Base-by-base conservation (phyloP, 2,329 filamentous ascomycete genomes). In the Fusarium zealandicum region DNA sequence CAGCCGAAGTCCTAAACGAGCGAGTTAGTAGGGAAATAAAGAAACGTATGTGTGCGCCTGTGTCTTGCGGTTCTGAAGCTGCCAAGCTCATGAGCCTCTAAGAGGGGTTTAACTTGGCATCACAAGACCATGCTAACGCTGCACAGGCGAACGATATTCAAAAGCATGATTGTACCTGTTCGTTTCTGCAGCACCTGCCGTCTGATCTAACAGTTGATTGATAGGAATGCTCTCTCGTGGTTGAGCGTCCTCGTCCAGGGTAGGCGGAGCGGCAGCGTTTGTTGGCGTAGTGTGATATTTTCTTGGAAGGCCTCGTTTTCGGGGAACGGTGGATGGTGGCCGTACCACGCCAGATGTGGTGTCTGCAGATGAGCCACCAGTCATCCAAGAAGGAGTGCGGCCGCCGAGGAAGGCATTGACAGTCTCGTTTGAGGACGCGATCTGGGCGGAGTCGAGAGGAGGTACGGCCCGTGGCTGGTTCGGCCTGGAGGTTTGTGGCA, bases 381-480 rank as follows among this genome's bases (percentile, higher is more conserved):
- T 58, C 64, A 72, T 69, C 70, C 70, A 72, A 38, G 66, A 50
- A 18, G 36, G 73, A 51, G 68, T 69, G 36, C 69, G 71, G 40
- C 70, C 68, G 33, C 75, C 72, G 17, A 78, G 63, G 57, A 76
- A 76, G 20, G 69, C 55, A 52, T 77, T 75, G 45, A 76, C 45
- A 1, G 77, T 78, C 38, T 73, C 71, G 62, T 79, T 79, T 5
- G 74, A 73, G 18, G 70, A 70, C 20, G 73, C 71, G 52, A 78
- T 68, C 54, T 74, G 71, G 32, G 43, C 54, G 43, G 60, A 37
- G 40, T 61, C 54, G 27, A 51, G 41, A n/a, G 37, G 28, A 40
- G 48, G 40, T 44, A 37, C 49, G 43, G 60, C 57, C 65, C 57
- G 40, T 43, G 56, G 36, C 55, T 54, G 57, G 47, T 44, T 51